A percentile compares a stretch with the other conserved stretches of the same genome.
Conservation (phyloP, 2,329 filamentous ascomycete genomes). For the Trichophyton mentagrophytes region DNA sequence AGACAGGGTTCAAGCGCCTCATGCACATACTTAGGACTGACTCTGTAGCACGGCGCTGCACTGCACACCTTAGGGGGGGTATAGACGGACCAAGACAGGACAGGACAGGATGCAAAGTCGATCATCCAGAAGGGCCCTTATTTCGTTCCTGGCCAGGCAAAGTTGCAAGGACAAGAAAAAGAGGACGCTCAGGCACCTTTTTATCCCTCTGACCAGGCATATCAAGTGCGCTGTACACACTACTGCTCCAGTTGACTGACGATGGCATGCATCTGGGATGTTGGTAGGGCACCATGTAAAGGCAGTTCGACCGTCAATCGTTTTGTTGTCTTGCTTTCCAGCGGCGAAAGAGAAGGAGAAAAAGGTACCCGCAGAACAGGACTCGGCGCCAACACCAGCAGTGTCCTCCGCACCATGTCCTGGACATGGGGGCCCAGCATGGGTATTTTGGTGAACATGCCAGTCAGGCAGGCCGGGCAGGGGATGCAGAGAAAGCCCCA, state of each 20-base stretch:
- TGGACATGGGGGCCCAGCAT: background rate
- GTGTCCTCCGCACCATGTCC: background rate
- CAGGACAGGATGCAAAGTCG: background rate
- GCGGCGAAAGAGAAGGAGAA: background rate
- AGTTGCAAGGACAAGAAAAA: background rate
- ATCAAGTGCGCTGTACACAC: background rate
- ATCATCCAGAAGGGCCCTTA: background rate
- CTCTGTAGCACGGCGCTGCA: too few species aligned
- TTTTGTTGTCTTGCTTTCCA: background rate
- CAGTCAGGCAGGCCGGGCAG: background rate
- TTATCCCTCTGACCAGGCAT: background rate
- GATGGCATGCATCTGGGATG: background rate
- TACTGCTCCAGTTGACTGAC: too few species aligned
- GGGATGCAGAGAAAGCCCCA: background rate
- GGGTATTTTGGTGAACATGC: too few species aligned
- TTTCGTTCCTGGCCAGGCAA: background rate
- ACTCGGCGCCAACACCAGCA: background rate
- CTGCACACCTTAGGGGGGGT: background rate
- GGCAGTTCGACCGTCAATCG: background rate
- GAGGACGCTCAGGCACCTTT: background rate
- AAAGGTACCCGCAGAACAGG: background rate
- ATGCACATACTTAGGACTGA: background rate
- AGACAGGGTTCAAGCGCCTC: background rate
- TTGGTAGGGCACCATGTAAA: background rate
- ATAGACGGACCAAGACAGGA: background rate